Base-by-base conservation (phyloP, 805 yeast species). In the Wickerhamiella qilinensis region DNA sequence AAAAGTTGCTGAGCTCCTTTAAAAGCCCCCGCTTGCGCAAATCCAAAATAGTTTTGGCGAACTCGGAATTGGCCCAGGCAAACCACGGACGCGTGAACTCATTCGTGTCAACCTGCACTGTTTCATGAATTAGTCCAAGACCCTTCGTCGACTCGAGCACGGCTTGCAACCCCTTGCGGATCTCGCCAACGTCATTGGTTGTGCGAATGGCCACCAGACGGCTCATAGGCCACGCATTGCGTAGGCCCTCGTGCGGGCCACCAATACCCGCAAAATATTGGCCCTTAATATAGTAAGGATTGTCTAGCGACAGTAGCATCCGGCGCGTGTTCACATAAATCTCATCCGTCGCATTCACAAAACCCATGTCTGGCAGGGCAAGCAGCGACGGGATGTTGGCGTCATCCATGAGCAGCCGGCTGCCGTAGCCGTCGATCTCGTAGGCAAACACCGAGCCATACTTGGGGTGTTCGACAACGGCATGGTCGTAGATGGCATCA, bases 51-150 rank as follows among this genome's bases (percentile, higher is more conserved):
- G 93, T 77, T 56, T 81, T 81, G 17, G 85, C 94, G 59, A 84
- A 82, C 57, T 85, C 94, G 1, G 93, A 75, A 53, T 84, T 84
- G 48, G 93, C 80, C 95, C 95, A 84, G 4, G 93, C 78, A 62
- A 85, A 85, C 95, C 95, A 84, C 2, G 91, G 71, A 43, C 95
- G 62, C 0, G 94, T 80, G 53, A 57, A 85, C 2, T 61, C 61
- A n/a, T 42, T 37, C 4, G 67, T 59, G 47, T 75, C 66, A 8
- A 83, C 93, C 41, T 78, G 60, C 3, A 84, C 73, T 41, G 79
- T 69, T 60, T 84, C 95, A 54, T 84, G 94, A 72, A 84, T 75
- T 40, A 84, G 63, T 0, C 95, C 95, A 17, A 83, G 60, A 0
- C 75, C 77, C 1, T 67, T 82, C 0, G 94, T 84, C 11, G 73